Conservation (phyloP, 495 filamentous ascomycete species). For the Aspergillus nidulans region DNA sequence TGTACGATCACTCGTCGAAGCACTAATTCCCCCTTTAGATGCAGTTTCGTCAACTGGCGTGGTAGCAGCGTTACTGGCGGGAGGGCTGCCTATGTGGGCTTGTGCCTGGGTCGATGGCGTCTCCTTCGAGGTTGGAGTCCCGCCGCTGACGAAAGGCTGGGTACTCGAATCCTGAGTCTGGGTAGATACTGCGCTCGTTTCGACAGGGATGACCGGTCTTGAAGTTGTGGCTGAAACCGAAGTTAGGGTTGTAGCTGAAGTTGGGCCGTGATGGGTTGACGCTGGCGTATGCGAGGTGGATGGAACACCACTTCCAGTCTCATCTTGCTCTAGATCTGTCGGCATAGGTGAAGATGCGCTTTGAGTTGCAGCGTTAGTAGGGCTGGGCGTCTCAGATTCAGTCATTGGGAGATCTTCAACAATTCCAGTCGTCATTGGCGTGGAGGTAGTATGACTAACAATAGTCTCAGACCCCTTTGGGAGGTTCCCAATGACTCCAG, state of each 20-base stretch:
- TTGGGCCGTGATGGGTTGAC: background rate
- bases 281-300: background rate
- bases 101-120: background rate
- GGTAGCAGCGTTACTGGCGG: background rate
- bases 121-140: background rate
- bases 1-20: background rate
- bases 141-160: background rate
- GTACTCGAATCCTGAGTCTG: background rate
- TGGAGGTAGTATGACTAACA: background rate
- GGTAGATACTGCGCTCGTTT: background rate
- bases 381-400: background rate
- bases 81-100: background rate
- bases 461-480: background rate
- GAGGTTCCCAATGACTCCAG: background rate
- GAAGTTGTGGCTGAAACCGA: background rate
- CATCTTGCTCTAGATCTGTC: background rate
- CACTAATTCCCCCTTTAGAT: background rate
- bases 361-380: background rate
- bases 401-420: background rate
- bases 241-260: background rate
- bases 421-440: background rate
- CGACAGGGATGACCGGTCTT: background rate
- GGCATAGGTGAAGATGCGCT: background rate
- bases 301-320: background rate
- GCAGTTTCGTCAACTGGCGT: too few relatives aligned